Evolutionary conservation across 805 yeast genomes (phyloP), one percentile per base, ranked within the genome.

Genomic region (Aciculoconidium aculeatum): DNA sequence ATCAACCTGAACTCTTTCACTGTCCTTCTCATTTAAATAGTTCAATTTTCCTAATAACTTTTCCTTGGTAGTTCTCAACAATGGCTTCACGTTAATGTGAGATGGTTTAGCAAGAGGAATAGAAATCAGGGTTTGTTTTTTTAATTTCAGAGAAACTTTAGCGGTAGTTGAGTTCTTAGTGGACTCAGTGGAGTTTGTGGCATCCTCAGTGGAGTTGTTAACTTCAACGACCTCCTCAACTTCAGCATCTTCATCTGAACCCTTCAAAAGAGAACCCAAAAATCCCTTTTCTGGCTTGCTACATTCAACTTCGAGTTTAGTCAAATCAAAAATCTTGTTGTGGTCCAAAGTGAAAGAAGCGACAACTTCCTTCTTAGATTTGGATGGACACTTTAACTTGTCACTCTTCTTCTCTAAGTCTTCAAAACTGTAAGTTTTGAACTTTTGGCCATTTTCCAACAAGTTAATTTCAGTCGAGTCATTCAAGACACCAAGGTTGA

Each of bases 1-100:
- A 25, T 82, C 82, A 22, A 72, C 56, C 30, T 61, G 55, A 16
- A 59, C 55, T 31, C 83, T 65, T 30, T 66, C 74, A 9, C 58
- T 53, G 42, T 86, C 95, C 33, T 63, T 63, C 13, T 51, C 47
- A 34, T 73, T 76, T 50, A 80, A 63, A 11, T 58, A 58, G 21
- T 57, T 54, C 42, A 90, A 61, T 34, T 75, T 76, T 4, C 55
- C 44, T 16, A 57, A 52, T 6, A 79, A 57, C 15, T 53, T 52
- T 36, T 58, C 58, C 39, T 73, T 76, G 10, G 72, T 55, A 3
- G 68, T 34, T 19, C 36, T 36, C 12, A 46, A 41, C 30, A 62
- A 41, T 15, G 70, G 67, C 32, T 52, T 49, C 20, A 51, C 33
- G 9, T 39, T 51, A 2, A 65, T 31, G 31, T 74, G 72, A 40